These are phyloP conservation scores for Paramecium tetraurelia DNA, from an alignment of 73 alveolate genomes.

Conservation along the genomic window DNA sequence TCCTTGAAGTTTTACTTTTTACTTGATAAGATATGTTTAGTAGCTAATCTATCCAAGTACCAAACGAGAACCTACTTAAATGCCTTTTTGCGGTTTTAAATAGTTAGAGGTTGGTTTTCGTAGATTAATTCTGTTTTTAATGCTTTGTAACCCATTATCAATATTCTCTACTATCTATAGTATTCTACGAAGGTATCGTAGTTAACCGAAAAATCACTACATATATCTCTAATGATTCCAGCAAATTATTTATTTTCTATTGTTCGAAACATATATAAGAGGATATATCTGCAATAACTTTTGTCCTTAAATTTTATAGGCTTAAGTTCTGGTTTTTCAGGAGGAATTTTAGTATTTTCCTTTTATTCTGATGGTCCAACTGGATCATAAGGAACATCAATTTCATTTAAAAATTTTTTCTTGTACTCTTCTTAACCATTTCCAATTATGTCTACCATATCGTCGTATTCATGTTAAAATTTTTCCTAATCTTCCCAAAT, in stretches of 20 bases:
- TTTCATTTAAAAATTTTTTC: no score
- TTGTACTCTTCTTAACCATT: no score
- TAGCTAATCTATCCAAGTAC: background rate
- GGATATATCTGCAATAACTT: constrained; percentile 21
- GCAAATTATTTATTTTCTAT: background rate
- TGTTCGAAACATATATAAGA: background rate
- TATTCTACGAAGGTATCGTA: background rate
- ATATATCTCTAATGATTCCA: background rate
- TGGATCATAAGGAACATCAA: no score
- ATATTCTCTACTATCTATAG: constrained; percentile 1
- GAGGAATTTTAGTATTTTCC: no score
- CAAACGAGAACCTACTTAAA: background rate
- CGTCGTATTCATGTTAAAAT: background rate
- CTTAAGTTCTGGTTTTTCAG: no score
- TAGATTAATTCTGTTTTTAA: background rate
- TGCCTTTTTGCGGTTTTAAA: background rate
- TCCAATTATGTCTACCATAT: background rate
- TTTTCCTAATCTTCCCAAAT: background rate
- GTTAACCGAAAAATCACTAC: background rate
- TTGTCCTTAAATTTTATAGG: background rate
- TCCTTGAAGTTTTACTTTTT: background rate
- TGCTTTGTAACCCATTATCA: background rate
- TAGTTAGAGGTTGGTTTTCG: background rate
- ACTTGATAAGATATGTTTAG: background rate
- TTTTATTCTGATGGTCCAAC: no score